Base-by-base conservation (phyloP, 2,329 filamentous ascomycete genomes). In the Xylaria sp. region DNA sequence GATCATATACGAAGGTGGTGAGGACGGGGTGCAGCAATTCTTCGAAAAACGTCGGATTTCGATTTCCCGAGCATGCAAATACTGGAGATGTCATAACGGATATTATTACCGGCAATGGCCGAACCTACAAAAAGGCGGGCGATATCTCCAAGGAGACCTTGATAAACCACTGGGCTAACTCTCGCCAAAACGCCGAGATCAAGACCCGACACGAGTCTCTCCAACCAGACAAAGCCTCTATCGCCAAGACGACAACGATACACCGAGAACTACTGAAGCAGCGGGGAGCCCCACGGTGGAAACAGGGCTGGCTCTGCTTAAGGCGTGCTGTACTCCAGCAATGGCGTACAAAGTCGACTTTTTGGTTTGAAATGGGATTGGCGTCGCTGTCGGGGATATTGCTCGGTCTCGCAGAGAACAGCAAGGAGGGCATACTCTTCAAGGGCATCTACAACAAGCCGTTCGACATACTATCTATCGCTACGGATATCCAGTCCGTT, bases 31-130 rank as follows among this genome's bases (percentile, higher is more conserved):
- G 0, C 81, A 82, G 60, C 66, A 72, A 2, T 88, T 87, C 74
- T 89, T 90, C 66, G 82, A 87, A 72, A 72, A 74, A 79, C 41
- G 77, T 86, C 13, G 87, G 88, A 2, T 89, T 85, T 75, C 73
- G 76, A 0, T 87, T 90, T 67, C 83, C 83, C 0, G 68, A 77
- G 18, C 80, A 85, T 66, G 81, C 80, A 54, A 90, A 90, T 71
- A 83, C 83, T 6, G 88, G 85, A 9, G 88, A 90, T 70, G 80
- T 86, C 0, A 82, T 90, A 28, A 88, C 88, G n/a, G 88, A 90
- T 62, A 89, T 90, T 71, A 85, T 89, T 72, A 87, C 86, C 0
- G 87, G 87, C 2, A 86, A 88, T 70, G 86, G 87, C 0, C 79
- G 82, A 15, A 75, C 80, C 13, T 88, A 89, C 77, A 86, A 86